Base-by-base conservation (phyloP, 108 stramenopile genomes). In the Pelagomonas calceolata region DNA sequence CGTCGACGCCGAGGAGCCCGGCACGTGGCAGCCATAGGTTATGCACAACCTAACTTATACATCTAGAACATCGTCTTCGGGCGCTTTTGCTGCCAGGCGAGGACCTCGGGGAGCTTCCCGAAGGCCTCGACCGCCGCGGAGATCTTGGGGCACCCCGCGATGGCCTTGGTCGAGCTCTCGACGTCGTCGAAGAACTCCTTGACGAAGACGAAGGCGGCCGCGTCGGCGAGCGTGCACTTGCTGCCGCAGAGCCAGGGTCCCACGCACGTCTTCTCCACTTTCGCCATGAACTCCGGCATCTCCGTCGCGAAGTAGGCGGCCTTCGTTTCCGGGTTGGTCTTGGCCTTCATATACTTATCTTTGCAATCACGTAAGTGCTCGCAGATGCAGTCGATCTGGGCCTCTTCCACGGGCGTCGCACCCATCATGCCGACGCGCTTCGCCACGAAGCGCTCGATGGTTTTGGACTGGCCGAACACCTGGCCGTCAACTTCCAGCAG, bases 361-460 rank as follows among this genome's bases (percentile, higher is more conserved):
- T 85, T 85, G 44, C 86, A 82, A 64, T 88, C 87, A 35, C 85
- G 79, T 45, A 81, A 82, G 70, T 88, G 85, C 63, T 88, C 87
- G 9, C 85, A 77, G 44, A 88, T 78, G 72, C 83, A 85, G 77
- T 88, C 87, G 30, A 60, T 64, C 63, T 32, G 14, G 14, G 4
- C 60, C 26, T 9, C 63, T 5, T 71, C 71, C 14, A 64, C 32
- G 63, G 30, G 30, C 33, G 12, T 71, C 30, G 34, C 33, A 32
- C 71, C 71, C n/a, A 33, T 4, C 10, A 71, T 10, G 31, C 63
- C 63, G 31, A 15, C 4, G 29, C 32, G 29, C 18, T n/a, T 1
- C 30, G 81, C 71, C 30, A 85, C 65, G 67, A 75, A 85, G 32
- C 87, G 77, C 68, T 86, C 87, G 31, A 88, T 86, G 4, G 87